phyloP scores from a whole-genome alignment of 1,284 basidiomycete genomes.

The Gymnopus androsaceus region DNA sequence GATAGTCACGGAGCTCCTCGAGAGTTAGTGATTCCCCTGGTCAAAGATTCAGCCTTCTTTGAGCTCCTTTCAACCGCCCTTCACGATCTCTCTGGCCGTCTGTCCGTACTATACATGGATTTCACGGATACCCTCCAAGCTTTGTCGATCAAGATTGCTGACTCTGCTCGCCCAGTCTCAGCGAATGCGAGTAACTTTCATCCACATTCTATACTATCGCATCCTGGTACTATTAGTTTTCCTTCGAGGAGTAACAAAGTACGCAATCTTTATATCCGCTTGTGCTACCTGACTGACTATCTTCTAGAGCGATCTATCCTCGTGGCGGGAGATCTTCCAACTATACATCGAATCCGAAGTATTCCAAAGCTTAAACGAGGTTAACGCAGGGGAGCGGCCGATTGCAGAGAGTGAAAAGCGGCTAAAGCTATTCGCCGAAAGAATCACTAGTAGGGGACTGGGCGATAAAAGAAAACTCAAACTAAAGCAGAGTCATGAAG shows the following conservation, averaged over 20 bases:
- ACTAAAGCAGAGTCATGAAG: slow-evolving; percentile 62
- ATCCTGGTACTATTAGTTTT: slow-evolving; percentile 39
- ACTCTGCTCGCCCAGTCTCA: slow-evolving; percentile 61
- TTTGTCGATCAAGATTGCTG: slow-evolving; percentile 64
- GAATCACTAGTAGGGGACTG: slow-evolving; percentile 64
- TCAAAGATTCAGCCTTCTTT: slow-evolving; percentile 84
- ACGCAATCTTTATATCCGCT: slow-evolving; percentile 25
- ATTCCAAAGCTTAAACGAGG: slow-evolving; percentile 81
- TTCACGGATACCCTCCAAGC: slow-evolving; percentile 65
- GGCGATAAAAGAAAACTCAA: slow-evolving; percentile 62
- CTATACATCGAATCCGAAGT: slow-evolving; percentile 88
- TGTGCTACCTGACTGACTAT: slow-evolving; percentile 19
- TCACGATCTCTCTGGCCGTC: slow-evolving; percentile 72
- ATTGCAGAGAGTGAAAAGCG: slow-evolving; percentile 76
- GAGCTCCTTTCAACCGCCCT: slow-evolving; percentile 75
- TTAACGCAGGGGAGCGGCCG: slow-evolving; percentile 72
- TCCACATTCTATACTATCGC: slow-evolving; percentile 45
- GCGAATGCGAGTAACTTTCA: slow-evolving; percentile 43
- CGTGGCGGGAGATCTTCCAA: slow-evolving; percentile 90
- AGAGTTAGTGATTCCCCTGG: slow-evolving; percentile 81
- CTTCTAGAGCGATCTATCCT: slow-evolving; percentile 75
- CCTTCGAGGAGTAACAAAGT: slow-evolving; percentile 31
- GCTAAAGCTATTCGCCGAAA: slow-evolving; percentile 70
- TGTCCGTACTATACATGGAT: slow-evolving; percentile 59
- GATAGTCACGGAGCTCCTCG: slow-evolving; percentile 24